Conservation (phyloP, 2,329 filamentous ascomycete species). For the Dichotomopilus funicola region DNA sequence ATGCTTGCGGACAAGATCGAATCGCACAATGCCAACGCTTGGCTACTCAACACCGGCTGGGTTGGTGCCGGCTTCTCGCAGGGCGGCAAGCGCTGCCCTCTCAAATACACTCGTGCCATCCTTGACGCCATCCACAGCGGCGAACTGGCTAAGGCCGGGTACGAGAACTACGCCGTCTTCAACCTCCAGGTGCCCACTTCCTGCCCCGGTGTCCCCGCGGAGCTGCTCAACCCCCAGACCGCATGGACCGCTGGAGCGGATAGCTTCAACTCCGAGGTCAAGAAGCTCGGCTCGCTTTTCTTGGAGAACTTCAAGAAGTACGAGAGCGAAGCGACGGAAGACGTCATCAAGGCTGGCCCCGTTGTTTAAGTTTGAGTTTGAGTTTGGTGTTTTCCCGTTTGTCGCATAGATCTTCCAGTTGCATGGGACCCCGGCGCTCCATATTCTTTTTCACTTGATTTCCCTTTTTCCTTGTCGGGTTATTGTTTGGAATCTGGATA, state of each 20-base stretch:
- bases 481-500: not conserved
- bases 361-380: conserved; percentile 16
- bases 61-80: conserved; percentile 85
- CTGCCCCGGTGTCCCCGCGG: conserved; percentile 80
- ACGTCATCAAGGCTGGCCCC: conserved; percentile 59
- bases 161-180: conserved; percentile 93
- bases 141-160: conserved; percentile 86
- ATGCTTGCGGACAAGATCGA: conserved; percentile 99
- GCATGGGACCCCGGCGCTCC: conserved; percentile 12
- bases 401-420: conserved; percentile 5
- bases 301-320: conserved; percentile 98
- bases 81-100: conserved; percentile 91
- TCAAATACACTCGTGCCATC: conserved; percentile 98
- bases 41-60: conserved; percentile 98
- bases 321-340: conserved; percentile 70
- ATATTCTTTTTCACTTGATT: not conserved
- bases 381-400: not conserved
- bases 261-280: conserved; percentile 80
- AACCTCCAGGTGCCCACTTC: conserved; percentile 92
- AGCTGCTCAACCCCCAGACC: conserved; percentile 90
- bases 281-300: conserved; percentile 85
- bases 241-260: conserved; percentile 80
- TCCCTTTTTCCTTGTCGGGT: not conserved
- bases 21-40: conserved; percentile 89
- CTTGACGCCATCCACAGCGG: conserved; percentile 97